Base-by-base conservation (phyloP, 2,329 filamentous ascomycete genomes). In the Capronia americana region DNA sequence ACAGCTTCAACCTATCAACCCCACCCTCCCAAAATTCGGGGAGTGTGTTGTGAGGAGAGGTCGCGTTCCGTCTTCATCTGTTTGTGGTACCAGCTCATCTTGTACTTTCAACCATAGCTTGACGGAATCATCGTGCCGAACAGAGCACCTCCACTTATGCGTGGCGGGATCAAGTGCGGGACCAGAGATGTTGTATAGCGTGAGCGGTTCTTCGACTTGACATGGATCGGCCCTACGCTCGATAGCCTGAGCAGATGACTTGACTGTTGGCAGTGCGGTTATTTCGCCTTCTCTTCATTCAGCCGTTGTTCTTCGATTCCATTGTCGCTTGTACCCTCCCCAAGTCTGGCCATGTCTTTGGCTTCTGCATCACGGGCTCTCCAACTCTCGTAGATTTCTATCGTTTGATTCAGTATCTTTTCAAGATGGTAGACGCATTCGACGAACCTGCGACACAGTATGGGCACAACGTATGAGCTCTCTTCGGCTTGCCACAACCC, bases 381-480 rank as follows among this genome's bases (percentile, higher is more conserved):
- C 67, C 67, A 69, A 48, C 64, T 64, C 23, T 66, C 67, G 28
- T 69, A 66, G n/a, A 69, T 69, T 57, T 69, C 67, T 69, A 38
- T 7, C 20, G 8, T 6, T 3, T 8, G n/a, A 8, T 8, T 67
- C 44, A 67, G 61, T 50, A 44, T 23, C 2, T 11, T 14, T 26
- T 14, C 6, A 30, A 23, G 17, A 20, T 7, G n/a, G 12, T 7
- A n/a, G 26, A 17, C 4, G 23, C 20, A 8, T 41, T 57, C 7
- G 23, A 64, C 70, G 74, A 85, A 96, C 93, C 90, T 78, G 87
- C 83, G 68, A 96, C 89, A 79, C 95, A 99, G 75, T 91, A 88
- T 23, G 92, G 89, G 79, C 95, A 99, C 71, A 99, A 78, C 41
- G 93, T 83, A 82, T 99, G 95, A 75, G 92, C 90, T 76, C 92